Evolutionary conservation across 2,329 filamentous ascomycete species (phyloP).

Genomic region (Hypoxylon sp.): DNA sequence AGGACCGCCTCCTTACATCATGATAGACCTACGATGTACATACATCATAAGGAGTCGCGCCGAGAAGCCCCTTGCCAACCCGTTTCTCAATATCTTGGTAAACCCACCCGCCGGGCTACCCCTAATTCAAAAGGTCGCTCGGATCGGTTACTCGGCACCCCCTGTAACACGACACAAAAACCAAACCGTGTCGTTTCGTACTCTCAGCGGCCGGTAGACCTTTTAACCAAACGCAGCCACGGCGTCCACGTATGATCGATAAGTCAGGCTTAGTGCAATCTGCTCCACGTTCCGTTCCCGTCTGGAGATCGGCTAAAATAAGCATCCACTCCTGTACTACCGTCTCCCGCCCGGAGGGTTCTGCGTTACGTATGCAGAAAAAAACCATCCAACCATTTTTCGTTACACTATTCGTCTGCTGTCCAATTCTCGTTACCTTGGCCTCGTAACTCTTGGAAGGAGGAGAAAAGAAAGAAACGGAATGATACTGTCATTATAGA

Average conservation of each 20-base stretch:
- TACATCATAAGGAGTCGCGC: background rate
- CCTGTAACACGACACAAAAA: constrained; percentile 22
- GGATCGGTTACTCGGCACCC: constrained; percentile 24
- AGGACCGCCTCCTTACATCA: too few relatives aligned
- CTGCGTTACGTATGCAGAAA: constrained; percentile 4
- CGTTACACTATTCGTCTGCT: background rate
- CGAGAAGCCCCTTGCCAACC: background rate
- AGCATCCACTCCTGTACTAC: constrained; percentile 5
- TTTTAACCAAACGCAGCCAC: background rate
- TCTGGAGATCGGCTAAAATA: constrained; percentile 34
- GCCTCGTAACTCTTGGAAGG: too few relatives aligned
- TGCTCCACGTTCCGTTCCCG: constrained; percentile 29
- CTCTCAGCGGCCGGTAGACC: constrained; percentile 7
- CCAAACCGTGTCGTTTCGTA: constrained; percentile 16
- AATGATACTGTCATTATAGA: too few relatives aligned
- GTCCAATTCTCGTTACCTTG: constrained; percentile 8
- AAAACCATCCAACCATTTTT: background rate
- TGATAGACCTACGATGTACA: too few relatives aligned
- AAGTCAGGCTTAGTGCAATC: constrained; percentile 1
- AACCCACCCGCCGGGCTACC: background rate
- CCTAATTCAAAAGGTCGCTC: constrained; percentile 5
- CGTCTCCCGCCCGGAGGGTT: constrained; percentile 22
- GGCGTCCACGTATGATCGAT: background rate
- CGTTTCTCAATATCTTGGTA: background rate
- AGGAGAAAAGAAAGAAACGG: too few relatives aligned